Evolutionary conservation across 139 green algal genomes (phyloP), one percentile per base, ranked within the genome.

Genomic region (Auxenochlorella protothecoides): DNA sequence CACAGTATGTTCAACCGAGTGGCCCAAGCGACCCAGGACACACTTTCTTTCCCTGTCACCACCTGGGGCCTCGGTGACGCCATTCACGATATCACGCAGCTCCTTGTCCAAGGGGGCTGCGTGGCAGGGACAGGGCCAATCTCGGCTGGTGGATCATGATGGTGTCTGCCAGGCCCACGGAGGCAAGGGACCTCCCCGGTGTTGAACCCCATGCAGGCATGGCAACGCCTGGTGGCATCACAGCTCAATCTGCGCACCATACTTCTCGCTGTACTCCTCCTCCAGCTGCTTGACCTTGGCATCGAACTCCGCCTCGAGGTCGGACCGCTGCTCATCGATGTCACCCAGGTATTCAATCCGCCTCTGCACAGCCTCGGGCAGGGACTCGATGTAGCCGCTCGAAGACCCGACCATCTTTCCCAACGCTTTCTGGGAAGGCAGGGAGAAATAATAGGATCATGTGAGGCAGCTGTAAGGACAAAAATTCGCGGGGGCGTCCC

Each of bases 241-340:
- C 27, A 44, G 27, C 27, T 44, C 27, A 44, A 44, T 44, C 27
- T 44, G 27, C 27, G 27, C 27, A 44, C 27, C 5, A 44, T 44
- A 76, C 52, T 51, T 69, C 6, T 75, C 76, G 55, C 72, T 65
- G 70, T 92, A 94, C 72, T 91, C 93, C 51, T 63, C 74, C 75
- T 91, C 81, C 8, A 94, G 74, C 5, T 70, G 81, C 27, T 66
- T 71, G 63, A 76, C 74, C 71, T 92, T 83, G 68, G 89, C 80
- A 15, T 79, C 53, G 62, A 81, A 87, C 72, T 87, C 68, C 59
- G 90, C 88, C 52, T 89, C 69, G 53, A 92, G 65, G 63, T 87
- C 78, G 68, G 89, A 81, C 59, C 87, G 80, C 61, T 86, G 62
- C 10, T 82, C 74, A 72, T 94, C 86, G 63, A 96, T 75, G 51